Evolutionary conservation across 2,329 filamentous ascomycete genomes (phyloP), one percentile per base, ranked within the genome.

Genomic region (Ceratocystiopsis minuta): DNA sequence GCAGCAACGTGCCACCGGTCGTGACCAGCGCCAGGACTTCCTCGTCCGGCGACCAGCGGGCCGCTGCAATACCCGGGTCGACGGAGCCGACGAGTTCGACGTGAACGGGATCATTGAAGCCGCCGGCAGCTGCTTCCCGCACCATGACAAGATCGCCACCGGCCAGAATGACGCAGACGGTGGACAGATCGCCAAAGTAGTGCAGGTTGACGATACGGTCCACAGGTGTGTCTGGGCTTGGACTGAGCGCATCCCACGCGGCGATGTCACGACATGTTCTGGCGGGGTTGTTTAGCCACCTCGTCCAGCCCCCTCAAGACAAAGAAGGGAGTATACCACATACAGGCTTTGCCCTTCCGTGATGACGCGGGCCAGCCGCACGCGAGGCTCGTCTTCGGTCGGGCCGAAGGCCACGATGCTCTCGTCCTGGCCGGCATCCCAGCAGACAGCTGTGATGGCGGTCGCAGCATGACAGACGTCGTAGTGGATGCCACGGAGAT

Each of bases 1-100:
- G 84, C 44, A 96, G 68, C 28, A 90, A 67, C 0, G 83, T 90
- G 46, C 78, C 69, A 35, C 76, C 78, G 4, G 41, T 38, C 13
- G 90, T 96, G 41, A 80, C 75, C 47, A 98, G 75, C 43, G 81
- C 76, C 37, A 98, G 65, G 16, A 96, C 67, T 57, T 96, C 88
- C 55, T 95, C 88, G 54, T 98, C 90, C 3, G 87, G 87, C 34
- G 88, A 93, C 90, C 90, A 98, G 50, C 75, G 72, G 15, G 87
- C 88, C 15, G 86, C 85, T 18, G 78, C 74, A 51, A 98, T 94
- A 18, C 88, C 90, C 45, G 80, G 81, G 60, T 95, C 86, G 34
- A 98, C 83, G 32, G 86, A 92, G 37, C 90, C 90, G 48, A 96
- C 76, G 51, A 98, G 96, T 59, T 96, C 90, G 51, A 98, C 86